Percentiles rank a stretch among this genome's conserved stretches.
Evolutionary conservation across 1,284 basidiomycete genomes (phyloP).

Genomic region (Hypsizygus ulmarius): DNA sequence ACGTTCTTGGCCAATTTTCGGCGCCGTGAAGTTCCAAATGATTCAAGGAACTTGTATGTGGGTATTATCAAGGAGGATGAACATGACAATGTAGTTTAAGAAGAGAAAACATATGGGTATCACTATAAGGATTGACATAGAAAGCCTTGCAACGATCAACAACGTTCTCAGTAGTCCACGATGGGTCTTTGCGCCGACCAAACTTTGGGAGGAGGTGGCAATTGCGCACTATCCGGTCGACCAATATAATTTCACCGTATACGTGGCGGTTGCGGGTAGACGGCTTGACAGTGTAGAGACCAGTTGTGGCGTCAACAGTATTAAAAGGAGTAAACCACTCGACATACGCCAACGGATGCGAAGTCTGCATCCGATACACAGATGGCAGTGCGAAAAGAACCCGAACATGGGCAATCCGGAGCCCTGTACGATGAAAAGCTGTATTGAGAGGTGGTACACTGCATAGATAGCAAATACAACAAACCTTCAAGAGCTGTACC

Average conservation of each 20-base stretch:
- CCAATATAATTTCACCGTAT: conserved; percentile 9
- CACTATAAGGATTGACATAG: too few relatives aligned
- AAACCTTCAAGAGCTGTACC: conserved; percentile 17
- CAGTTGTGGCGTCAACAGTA: conserved; percentile 7
- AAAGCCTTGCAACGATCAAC: too few relatives aligned
- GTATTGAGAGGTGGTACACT: background rate
- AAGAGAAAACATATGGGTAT: too few relatives aligned
- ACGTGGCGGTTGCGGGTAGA: conserved; percentile 7
- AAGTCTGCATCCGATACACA: conserved; percentile 14
- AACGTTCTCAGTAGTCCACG: too few relatives aligned
- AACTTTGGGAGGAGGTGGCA: conserved; percentile 11
- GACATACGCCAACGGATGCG: conserved; percentile 26
- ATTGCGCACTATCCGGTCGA: conserved; percentile 12
- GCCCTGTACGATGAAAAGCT: conserved; percentile 18
- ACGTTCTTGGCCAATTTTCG: too few relatives aligned
- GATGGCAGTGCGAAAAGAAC: conserved; percentile 23
- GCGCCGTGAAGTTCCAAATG: too few relatives aligned
- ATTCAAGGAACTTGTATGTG: too few relatives aligned
- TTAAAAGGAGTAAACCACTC: conserved; percentile 31
- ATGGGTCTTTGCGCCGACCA: too few relatives aligned
- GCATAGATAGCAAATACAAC: background rate
- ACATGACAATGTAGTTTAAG: too few relatives aligned
- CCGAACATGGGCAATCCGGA: conserved; percentile 23
- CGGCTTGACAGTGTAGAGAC: conserved; percentile 19
- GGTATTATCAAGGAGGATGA: too few relatives aligned